Percentiles rank a stretch among this genome's conserved stretches.
Evolutionary conservation across 352 stramenopile genomes (phyloP).

Genomic region (Phytophthora agathidicida): DNA sequence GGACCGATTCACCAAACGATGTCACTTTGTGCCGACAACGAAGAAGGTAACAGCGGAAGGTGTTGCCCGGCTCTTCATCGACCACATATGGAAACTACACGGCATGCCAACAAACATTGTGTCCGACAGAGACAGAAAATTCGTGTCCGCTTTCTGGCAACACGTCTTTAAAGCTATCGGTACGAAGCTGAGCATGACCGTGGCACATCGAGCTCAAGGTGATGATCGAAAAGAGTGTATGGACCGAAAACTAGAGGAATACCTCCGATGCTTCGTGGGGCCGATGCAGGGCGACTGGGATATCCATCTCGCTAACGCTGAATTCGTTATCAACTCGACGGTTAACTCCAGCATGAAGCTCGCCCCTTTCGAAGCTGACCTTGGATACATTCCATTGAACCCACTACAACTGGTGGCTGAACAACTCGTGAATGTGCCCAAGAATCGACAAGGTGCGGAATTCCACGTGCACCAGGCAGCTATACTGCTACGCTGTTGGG

Average conservation of each 20-base stretch:
- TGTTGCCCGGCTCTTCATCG: no score
- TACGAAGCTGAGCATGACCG: no score
- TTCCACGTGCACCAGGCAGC: slow-evolving; percentile 12
- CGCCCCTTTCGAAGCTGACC: slow-evolving; percentile 18
- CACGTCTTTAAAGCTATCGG: no score
- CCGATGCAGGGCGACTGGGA: slow-evolving; percentile 19
- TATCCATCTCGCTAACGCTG: slow-evolving; percentile 8
- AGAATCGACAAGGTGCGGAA: not conserved
- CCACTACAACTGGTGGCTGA: not conserved
- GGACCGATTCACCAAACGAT: not conserved
- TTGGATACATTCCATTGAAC: slow-evolving; percentile 9
- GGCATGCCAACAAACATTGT: no score
- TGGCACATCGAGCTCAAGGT: no score
- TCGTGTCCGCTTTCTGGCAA: no score
- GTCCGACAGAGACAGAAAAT: no score
- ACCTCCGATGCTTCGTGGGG: slow-evolving; percentile 10
- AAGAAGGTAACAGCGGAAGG: not conserved
- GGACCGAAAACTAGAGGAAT: not conserved
- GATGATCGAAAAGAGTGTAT: no score
- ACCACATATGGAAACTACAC: no score
- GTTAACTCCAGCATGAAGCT: slow-evolving; percentile 20
- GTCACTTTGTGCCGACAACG: not conserved
- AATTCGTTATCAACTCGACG: not conserved
- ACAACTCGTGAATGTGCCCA: not conserved
- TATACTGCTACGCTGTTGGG: slow-evolving; percentile 3